Base-by-base conservation (phyloP, 1,139 yeast species). In the Lodderomyces orthopsilosis region DNA sequence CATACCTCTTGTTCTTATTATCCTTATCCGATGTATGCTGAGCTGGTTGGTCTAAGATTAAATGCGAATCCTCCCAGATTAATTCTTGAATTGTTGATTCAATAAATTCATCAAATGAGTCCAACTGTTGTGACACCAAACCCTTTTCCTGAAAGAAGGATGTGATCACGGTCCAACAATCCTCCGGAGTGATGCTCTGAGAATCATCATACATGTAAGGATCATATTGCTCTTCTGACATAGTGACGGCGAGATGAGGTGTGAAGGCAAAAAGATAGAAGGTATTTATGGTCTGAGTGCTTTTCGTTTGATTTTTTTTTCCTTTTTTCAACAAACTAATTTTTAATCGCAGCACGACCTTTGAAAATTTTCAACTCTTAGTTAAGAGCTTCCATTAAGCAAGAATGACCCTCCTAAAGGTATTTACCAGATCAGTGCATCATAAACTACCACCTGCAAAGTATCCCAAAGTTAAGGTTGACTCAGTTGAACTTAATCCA, bases 111-210 rank as follows among this genome's bases (percentile, higher is more conserved):
- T 94, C 96, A 65, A 94, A 94, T 15, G 98, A 94, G 62, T 93
- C 98, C 58, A 94, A 76, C 72, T 94, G 99, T 68, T 93, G 98
- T 26, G 98, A 90, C 24, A 93, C 99, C 57, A 94, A 78, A 47
- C 98, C 98, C 63, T 91, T 91, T 61, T 91, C 96, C 65, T 85
- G 91, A 75, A 94, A 94, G 65, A 93, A 94, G 22, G 98, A 79
- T 36, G 97, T 86, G 54, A 94, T 93, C 51, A 94, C 98, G 33
- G 96, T 85, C 99, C 99, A 94, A 69, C 98, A 91, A 73, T 94
- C 98, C 70, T 94, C 98, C 28, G 97, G 89, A 21, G 98, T 90
- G 71, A 93, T 88, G 61, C 84, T 86, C 52, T 75, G 74, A 51
- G 76, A 79, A 24, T 34, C 42, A 54, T 83, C 88, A 60, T 81